Evolutionary conservation across 2,329 filamentous ascomycete species (phyloP).

Genomic region (Periglandula ipomoeae): DNA sequence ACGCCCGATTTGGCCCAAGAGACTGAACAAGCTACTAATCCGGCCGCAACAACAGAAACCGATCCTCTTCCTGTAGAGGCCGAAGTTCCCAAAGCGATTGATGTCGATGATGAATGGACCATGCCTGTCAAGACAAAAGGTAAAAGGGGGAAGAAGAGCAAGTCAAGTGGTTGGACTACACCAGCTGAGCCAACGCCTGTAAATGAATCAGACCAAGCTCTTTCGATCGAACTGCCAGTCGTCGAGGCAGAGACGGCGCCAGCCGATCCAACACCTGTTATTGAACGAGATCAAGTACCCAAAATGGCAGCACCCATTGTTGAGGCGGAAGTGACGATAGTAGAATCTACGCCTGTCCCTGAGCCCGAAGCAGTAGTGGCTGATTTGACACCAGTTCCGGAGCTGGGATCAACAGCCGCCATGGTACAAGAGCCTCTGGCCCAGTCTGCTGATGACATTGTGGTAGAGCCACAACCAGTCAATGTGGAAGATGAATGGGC

Average conservation of each 20-base stretch:
- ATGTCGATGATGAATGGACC: background rate
- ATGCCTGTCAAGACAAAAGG: constrained; percentile 1
- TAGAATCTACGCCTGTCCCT: background rate
- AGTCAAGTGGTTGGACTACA: constrained; percentile 3
- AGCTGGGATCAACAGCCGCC: background rate
- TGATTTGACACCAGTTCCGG: background rate
- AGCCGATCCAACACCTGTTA: background rate
- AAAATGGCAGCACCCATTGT: too few species aligned
- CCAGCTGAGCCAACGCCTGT: background rate
- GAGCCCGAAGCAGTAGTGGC: background rate
- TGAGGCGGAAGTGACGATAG: background rate
- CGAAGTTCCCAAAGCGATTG: background rate
- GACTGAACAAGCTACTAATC: background rate
- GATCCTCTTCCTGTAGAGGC: background rate
- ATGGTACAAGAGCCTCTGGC: background rate
- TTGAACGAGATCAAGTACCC: too few species aligned
- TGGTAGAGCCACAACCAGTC: background rate
- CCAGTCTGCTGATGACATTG: background rate
- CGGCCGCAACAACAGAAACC: background rate
- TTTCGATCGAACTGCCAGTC: too few species aligned
- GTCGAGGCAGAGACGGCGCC: background rate
- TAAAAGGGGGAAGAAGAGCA: constrained; percentile 24
- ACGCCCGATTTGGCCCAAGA: background rate
- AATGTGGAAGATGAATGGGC: constrained; percentile 2
- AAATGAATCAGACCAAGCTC: background rate